phyloP scores from a whole-genome alignment of 768 basidiomycete species.

The Sarcomyxa edulis region DNA sequence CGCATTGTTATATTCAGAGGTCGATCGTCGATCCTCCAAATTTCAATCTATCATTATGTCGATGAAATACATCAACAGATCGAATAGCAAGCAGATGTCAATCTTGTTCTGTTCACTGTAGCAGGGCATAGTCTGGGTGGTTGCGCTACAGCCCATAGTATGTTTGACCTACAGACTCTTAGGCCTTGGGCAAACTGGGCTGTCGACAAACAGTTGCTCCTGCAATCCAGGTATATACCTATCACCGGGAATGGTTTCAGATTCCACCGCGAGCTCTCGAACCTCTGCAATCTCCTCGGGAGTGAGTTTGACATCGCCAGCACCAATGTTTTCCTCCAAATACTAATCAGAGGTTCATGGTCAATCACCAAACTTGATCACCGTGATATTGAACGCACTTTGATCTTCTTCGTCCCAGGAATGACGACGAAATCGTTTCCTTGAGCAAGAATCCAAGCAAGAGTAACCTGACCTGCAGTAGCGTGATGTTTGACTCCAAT shows the following conservation, averaged over 20 bases:
- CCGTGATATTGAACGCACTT: not conserved
- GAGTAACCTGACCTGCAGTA: slow-evolving; percentile 2
- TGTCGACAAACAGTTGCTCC: slow-evolving; percentile 10
- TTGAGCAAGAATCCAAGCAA: slow-evolving; percentile 30
- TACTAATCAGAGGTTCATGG: slow-evolving; percentile 19
- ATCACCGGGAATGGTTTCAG: slow-evolving; percentile 19
- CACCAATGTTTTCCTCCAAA: slow-evolving; percentile 32
- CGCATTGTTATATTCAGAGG: too few relatives aligned
- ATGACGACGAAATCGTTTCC: slow-evolving; percentile 30
- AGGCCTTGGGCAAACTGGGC: slow-evolving; percentile 4
- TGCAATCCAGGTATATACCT: slow-evolving; percentile 10
- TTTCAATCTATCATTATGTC: too few relatives aligned
- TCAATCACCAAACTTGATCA: not conserved
- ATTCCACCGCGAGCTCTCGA: slow-evolving; percentile 21
- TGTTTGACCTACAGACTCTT: too few relatives aligned
- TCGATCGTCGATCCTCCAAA: too few relatives aligned
- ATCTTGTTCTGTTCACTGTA: too few relatives aligned
- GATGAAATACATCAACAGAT: too few relatives aligned
- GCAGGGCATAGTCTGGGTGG: too few relatives aligned
- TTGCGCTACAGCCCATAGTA: too few relatives aligned
- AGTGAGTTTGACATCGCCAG: slow-evolving; percentile 20
- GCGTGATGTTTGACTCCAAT: slow-evolving; percentile 1
- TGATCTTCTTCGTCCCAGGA: slow-evolving; percentile 31
- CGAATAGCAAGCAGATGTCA: too few relatives aligned
- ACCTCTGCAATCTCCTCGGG: slow-evolving; percentile 23